Conservation (phyloP, 495 filamentous ascomycete genomes). For the Bombardia bombarda region DNA sequence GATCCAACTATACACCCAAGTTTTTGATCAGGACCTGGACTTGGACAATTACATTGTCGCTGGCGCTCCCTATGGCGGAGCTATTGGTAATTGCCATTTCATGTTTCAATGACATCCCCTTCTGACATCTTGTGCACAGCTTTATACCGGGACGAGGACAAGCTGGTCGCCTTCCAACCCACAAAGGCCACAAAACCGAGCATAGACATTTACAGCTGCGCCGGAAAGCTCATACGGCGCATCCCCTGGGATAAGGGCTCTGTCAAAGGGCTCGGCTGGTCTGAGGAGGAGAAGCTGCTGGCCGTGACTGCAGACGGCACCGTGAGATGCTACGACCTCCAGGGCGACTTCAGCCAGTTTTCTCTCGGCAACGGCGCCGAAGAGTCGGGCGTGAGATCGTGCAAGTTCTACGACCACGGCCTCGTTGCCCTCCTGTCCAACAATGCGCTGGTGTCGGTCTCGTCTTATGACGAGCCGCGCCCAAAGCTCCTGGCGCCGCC, state of each 20-base stretch:
- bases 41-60: slow-evolving; percentile 89
- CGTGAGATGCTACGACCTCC: slow-evolving; percentile 82
- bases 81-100: slow-evolving; percentile 72
- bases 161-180: slow-evolving; percentile 69
- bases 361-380: slow-evolving; percentile 88
- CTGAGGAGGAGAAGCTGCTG: slow-evolving; percentile 88
- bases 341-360: slow-evolving; percentile 92
- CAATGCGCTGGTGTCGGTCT: slow-evolving; percentile 79
- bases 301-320: slow-evolving; percentile 84
- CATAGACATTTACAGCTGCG: slow-evolving; percentile 90
- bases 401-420: slow-evolving; percentile 83
- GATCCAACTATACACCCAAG: slow-evolving; percentile 78
- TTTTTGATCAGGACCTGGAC: slow-evolving; percentile 89
- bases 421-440: slow-evolving; percentile 91
- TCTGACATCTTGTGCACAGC: slow-evolving; percentile 43
- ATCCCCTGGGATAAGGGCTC: slow-evolving; percentile 82
- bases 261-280: slow-evolving; percentile 90
- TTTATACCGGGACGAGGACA: slow-evolving; percentile 79
- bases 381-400: slow-evolving; percentile 75
- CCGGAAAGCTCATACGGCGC: slow-evolving; percentile 68
- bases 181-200: slow-evolving; percentile 65
- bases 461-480: slow-evolving; percentile 83
- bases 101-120: too few species aligned
- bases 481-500: slow-evolving; percentile 74
- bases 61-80: slow-evolving; percentile 91